Conservation (phyloP, 305 asterid species). For the Striga hermonthica region DNA sequence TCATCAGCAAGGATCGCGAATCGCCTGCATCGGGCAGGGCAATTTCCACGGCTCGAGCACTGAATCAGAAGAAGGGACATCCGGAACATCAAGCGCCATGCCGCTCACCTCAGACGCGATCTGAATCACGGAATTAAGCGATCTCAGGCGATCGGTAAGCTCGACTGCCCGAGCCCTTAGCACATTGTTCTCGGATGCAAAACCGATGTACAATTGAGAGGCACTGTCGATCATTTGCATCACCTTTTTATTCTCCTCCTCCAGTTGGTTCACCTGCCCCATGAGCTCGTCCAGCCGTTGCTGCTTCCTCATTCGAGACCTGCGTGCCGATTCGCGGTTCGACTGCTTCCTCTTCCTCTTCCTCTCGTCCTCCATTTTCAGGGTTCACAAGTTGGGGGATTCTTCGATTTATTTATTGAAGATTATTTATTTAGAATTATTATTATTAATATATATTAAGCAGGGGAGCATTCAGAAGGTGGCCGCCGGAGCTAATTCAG, state of each 20-base stretch:
- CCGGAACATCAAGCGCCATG: conserved; percentile 39
- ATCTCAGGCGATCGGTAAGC: conserved; percentile 56
- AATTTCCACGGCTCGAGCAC: conserved; percentile 66
- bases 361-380: conserved; percentile 47
- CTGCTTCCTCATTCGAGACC: conserved; percentile 77
- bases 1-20: conserved; percentile 36
- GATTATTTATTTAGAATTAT: not conserved
- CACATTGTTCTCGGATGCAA: conserved; percentile 58
- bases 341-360: conserved; percentile 74
- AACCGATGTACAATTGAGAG: conserved; percentile 41
- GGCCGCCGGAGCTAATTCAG: conserved; percentile 33
- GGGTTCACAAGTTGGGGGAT: not conserved
- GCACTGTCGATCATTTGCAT: conserved; percentile 51
- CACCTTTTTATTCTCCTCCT: conserved; percentile 47
- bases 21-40: conserved; percentile 60
- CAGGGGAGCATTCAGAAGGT: conserved; percentile 5
- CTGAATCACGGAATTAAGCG: conserved; percentile 53
- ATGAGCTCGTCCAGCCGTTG: conserved; percentile 56
- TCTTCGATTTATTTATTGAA: not conserved
- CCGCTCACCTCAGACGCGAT: conserved; percentile 54
- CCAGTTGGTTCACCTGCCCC: conserved; percentile 44
- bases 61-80: conserved; percentile 35
- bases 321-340: conserved; percentile 72
- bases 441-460: not conserved
- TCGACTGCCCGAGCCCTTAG: conserved; percentile 60